Conservation (phyloP, 2,329 filamentous ascomycete species). For the Mollisia scopiformis region DNA sequence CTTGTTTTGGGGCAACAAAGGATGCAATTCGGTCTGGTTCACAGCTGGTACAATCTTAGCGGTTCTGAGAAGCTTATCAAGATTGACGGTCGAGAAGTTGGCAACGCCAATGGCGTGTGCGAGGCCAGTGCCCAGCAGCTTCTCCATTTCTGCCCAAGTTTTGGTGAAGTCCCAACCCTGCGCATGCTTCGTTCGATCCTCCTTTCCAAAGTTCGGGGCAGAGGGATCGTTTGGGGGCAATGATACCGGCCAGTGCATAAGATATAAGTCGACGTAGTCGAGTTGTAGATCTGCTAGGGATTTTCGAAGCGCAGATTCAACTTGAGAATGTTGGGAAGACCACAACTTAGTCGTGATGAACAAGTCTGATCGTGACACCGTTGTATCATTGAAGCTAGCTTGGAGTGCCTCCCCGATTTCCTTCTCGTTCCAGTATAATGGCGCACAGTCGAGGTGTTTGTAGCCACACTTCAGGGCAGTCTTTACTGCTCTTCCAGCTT, state of each 20-base stretch:
- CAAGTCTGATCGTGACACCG: constrained; percentile 37
- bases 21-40: constrained; percentile 64
- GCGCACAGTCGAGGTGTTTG: constrained; percentile 52
- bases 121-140: constrained; percentile 59
- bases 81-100: constrained; percentile 37
- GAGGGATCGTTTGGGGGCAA: constrained; percentile 49
- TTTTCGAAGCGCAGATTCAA: constrained; percentile 61
- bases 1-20: constrained; percentile 54
- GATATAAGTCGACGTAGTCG: constrained; percentile 55
- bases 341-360: constrained; percentile 44
- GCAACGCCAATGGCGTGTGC: constrained; percentile 47
- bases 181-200: background rate
- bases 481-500: constrained; percentile 39
- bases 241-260: constrained; percentile 54
- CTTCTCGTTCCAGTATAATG: constrained; percentile 46
- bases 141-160: constrained; percentile 78
- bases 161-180: constrained; percentile 47
- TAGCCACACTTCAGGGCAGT: constrained; percentile 47
- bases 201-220: background rate
- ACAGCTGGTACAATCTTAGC: constrained; percentile 51
- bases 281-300: constrained; percentile 57
- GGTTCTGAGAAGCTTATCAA: constrained; percentile 38
- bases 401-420: constrained; percentile 45
- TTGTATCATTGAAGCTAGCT: constrained; percentile 9
- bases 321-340: constrained; percentile 41